Percentiles rank a stretch among this genome's conserved stretches.
Evolutionary conservation across 1,139 yeast genomes (phyloP).

Genomic region (Yamadazyma sp.): DNA sequence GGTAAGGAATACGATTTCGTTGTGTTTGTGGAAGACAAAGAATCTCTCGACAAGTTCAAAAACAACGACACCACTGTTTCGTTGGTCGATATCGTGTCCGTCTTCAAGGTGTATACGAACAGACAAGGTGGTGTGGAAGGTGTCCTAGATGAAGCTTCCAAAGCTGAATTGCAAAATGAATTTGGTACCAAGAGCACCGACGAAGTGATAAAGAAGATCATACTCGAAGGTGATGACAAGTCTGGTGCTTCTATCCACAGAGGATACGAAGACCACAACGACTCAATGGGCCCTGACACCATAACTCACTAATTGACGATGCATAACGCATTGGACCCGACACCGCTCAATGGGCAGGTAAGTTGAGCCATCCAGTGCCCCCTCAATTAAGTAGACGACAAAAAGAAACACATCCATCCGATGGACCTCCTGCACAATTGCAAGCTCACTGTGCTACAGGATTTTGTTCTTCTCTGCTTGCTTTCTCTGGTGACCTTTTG

Average conservation of each 20-base stretch:
- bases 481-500: neutral
- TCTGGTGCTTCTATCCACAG: constrained; percentile 22
- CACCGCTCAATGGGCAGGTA: too few relatives aligned
- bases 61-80: constrained; percentile 57
- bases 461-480: neutral
- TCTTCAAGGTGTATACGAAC: constrained; percentile 62
- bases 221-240: constrained; percentile 55
- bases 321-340: too few relatives aligned
- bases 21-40: constrained; percentile 59
- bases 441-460: neutral
- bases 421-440: too few relatives aligned
- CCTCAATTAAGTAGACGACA: constrained; percentile 1
- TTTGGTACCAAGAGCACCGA: constrained; percentile 57
- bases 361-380: too few relatives aligned
- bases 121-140: constrained; percentile 73
- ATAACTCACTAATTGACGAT: constrained; percentile 30
- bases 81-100: constrained; percentile 62
- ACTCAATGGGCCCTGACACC: constrained; percentile 37
- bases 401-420: neutral
- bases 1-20: constrained; percentile 65
- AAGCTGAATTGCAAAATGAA: constrained; percentile 59
- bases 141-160: constrained; percentile 70
- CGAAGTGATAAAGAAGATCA: constrained; percentile 52
- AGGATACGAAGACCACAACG: constrained; percentile 31
- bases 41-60: constrained; percentile 47